These are phyloP conservation scores for Monosporozyma solicola DNA, from an alignment of 805 yeast species.

Conservation along the genomic window DNA sequence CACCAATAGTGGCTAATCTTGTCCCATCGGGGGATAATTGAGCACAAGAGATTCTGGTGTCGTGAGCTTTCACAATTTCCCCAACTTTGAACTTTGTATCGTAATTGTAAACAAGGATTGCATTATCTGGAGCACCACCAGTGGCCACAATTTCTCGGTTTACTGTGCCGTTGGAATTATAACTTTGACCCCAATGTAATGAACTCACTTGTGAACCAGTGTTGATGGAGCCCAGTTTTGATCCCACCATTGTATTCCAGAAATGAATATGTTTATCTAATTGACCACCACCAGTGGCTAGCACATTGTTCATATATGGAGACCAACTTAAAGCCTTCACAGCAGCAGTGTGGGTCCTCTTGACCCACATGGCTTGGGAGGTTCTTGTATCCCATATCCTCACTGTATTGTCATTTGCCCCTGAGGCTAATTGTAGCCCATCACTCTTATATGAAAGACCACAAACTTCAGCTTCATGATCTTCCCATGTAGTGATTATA, in stretches of 20 bases:
- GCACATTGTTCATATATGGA: conserved; percentile 68
- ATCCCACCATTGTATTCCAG: conserved; percentile 92
- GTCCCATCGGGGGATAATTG: conserved; percentile 84
- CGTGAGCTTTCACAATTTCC: conserved; percentile 80
- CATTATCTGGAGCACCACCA: conserved; percentile 87
- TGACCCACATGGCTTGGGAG: conserved; percentile 58
- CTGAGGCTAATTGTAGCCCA: conserved; percentile 79
- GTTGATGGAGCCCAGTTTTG: conserved; percentile 74
- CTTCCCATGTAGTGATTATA: conserved; percentile 47
- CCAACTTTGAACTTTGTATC: conserved; percentile 84
- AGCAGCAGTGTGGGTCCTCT: conserved; percentile 82
- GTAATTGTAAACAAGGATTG: conserved; percentile 73
- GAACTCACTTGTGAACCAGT: conserved; percentile 95
- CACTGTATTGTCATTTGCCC: conserved; percentile 91
- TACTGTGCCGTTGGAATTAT: conserved; percentile 20
- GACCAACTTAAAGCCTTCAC: conserved; percentile 95
- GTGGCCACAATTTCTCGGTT: conserved; percentile 75
- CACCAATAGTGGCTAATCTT: conserved; percentile 88
- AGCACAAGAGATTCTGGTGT: conserved; percentile 74
- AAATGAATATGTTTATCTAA: conserved; percentile 82
- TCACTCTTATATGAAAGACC: conserved; percentile 81
- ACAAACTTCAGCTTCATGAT: conserved; percentile 85
- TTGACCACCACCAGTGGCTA: conserved; percentile 98
- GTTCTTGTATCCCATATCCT: conserved; percentile 87
- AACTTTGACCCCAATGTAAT: conserved; percentile 72